Base-by-base conservation (phyloP, 495 filamentous ascomycete genomes). In the Cercophora scortea region DNA sequence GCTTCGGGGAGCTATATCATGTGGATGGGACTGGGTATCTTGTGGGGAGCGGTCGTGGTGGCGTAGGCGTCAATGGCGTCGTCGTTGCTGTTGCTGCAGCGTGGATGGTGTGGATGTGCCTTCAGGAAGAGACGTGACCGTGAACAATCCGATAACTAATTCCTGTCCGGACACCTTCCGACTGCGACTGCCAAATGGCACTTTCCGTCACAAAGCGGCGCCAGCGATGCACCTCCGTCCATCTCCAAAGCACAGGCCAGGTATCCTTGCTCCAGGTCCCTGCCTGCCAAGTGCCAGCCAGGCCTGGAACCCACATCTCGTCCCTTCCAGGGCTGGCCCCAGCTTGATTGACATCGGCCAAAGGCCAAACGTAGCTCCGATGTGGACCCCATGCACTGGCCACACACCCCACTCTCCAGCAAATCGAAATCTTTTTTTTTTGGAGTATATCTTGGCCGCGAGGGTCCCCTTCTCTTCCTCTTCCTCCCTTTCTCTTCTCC, bases 401-500 rank as follows among this genome's bases (percentile, higher is more conserved):
- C 34, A 33, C 15, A 16, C 42, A 40, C 10, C 4, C 25, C 25
- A 36, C n/a, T 34, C 40, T 25, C 25, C 25, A 2, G 25, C 25
- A 25, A 25, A 2, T 25, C 25, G 25, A 25, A 25, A 25, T 25
- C 25, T 25, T 25, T 25, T 25, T 25, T 25, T 25, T 25, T 25
- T 25, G 25, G 25, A 25, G 25, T 57, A 46, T 40, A 47, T 39
- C 41, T 47, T 52, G 36, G 25, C 25, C 25, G 25, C 25, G 25
- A 25, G 25, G 12, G 11, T 7, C 17, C 0, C 8, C 9, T 18
- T n/a, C 36, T 61, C 51, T 39, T 55, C 34, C 46, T 53, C 54
- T 53, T 66, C 63, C 62, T 11, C 61, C 64, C 62, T 66, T 62
- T 61, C 68, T 72, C 76, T 66, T 71, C 70, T 67, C 65, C 77